Evolutionary conservation across 1,139 yeast species (phyloP).

Genomic region (Debaryomyces psychrophilus): DNA sequence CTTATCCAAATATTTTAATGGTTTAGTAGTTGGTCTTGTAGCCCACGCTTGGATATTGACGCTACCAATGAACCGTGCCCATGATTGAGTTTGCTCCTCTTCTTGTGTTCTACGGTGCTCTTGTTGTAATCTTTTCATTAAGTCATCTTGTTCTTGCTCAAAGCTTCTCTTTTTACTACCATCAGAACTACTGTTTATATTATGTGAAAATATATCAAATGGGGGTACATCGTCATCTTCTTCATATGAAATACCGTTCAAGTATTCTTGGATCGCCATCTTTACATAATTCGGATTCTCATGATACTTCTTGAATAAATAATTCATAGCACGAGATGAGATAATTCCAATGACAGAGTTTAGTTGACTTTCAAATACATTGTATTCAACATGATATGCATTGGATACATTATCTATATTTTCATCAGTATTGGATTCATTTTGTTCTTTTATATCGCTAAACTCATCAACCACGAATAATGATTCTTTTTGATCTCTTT

Average conservation of each 20-base stretch:
- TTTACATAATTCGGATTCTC: slow-evolving; percentile 27
- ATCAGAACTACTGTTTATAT: slow-evolving; percentile 9
- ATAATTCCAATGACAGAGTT: slow-evolving; percentile 27
- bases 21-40: slow-evolving; percentile 67
- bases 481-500: slow-evolving; percentile 12
- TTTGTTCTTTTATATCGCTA: slow-evolving; percentile 13
- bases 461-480: slow-evolving; percentile 25
- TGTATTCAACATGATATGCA: slow-evolving; percentile 11
- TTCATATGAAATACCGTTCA: slow-evolving; percentile 14
- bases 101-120: slow-evolving; percentile 18
- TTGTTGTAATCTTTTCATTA: slow-evolving; percentile 19
- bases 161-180: slow-evolving; percentile 6
- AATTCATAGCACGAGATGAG: slow-evolving; percentile 18
- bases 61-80: slow-evolving; percentile 63
- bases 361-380: slow-evolving; percentile 26
- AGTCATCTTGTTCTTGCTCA: slow-evolving; percentile 14
- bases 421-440: background rate
- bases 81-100: slow-evolving; percentile 19
- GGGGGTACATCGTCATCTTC: slow-evolving; percentile 12
- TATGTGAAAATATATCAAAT: slow-evolving; percentile 15
- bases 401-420: background rate
- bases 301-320: slow-evolving; percentile 28
- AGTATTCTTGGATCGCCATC: slow-evolving; percentile 34
- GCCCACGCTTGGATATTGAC: slow-evolving; percentile 80
- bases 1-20: slow-evolving; percentile 54